phyloP scores from a whole-genome alignment of 306 rosid genomes.

The Rubus parviflorus region DNA sequence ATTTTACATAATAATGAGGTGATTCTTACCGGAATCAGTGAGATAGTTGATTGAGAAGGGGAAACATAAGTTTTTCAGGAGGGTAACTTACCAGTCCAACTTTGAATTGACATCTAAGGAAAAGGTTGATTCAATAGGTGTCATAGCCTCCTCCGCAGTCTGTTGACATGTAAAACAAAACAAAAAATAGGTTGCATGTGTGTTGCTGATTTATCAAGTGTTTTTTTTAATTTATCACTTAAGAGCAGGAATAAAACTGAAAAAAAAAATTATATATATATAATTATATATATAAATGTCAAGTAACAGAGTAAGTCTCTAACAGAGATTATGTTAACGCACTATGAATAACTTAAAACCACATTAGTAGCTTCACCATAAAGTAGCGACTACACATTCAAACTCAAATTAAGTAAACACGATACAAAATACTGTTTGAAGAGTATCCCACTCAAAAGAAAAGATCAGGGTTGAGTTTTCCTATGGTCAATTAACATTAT shows the following conservation, averaged over 20 bases:
- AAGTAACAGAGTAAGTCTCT: not conserved
- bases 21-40: not conserved
- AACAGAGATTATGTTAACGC: not conserved
- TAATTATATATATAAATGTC: not conserved
- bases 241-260: not conserved
- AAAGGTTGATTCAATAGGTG: constrained; percentile 94
- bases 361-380: not conserved
- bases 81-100: constrained; percentile 75
- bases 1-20: not conserved
- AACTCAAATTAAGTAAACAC: constrained; percentile 4
- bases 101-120: constrained; percentile 90
- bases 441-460: not conserved
- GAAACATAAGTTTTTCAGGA: constrained; percentile 5
- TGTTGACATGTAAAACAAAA: constrained; percentile 33
- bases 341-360: not conserved
- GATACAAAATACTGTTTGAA: not conserved
- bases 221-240: not conserved
- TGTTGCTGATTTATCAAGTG: constrained; percentile 1
- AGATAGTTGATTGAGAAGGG: constrained; percentile 1
- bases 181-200: constrained; percentile 7
- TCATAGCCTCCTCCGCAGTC: constrained; percentile 98
- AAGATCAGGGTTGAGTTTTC: not conserved
- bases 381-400: not conserved
- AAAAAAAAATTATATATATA: not conserved
- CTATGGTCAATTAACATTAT: not conserved